Conservation (phyloP, 371 early-diverging fungal genomes). For the Catenaria anguillulae region DNA sequence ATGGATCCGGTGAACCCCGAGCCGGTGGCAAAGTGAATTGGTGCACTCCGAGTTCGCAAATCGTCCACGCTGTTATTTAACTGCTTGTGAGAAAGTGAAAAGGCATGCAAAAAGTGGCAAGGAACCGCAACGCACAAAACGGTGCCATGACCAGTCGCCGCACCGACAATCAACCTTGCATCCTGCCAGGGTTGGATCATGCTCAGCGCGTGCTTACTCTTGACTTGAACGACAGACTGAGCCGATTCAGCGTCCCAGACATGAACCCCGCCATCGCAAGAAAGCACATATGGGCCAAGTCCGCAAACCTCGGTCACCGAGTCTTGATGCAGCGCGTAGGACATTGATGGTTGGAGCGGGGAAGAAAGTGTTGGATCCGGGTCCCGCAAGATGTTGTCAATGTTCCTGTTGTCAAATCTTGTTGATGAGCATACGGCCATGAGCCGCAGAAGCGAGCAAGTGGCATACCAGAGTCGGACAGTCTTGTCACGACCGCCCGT, state of each 20-base stretch:
- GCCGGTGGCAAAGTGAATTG: not conserved
- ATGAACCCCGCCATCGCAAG: slow-evolving; percentile 49
- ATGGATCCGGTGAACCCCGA: not conserved
- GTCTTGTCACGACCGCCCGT: not conserved
- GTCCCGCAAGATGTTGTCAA: too few relatives aligned
- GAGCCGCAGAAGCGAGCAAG: not conserved
- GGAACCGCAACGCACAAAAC: not conserved
- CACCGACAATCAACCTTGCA: not conserved
- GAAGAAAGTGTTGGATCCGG: too few relatives aligned
- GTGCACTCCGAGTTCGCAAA: not conserved
- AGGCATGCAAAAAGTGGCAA: too few relatives aligned
- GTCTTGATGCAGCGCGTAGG: not conserved
- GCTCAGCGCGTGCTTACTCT: not conserved
- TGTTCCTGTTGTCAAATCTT: too few relatives aligned
- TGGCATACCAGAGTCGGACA: not conserved
- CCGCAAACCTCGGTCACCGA: slow-evolving; percentile 12
- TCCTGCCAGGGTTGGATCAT: not conserved
- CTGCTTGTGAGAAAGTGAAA: not conserved
- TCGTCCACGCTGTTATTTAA: not conserved
- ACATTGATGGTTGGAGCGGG: not conserved
- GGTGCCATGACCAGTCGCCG: not conserved
- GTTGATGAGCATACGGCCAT: too few relatives aligned
- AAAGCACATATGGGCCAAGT: slow-evolving; percentile 36
- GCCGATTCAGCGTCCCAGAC: slow-evolving; percentile 13
- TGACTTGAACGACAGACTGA: not conserved